phyloP scores from a whole-genome alignment of 2,329 filamentous ascomycete species.

The Gnomoniopsis sp. region DNA sequence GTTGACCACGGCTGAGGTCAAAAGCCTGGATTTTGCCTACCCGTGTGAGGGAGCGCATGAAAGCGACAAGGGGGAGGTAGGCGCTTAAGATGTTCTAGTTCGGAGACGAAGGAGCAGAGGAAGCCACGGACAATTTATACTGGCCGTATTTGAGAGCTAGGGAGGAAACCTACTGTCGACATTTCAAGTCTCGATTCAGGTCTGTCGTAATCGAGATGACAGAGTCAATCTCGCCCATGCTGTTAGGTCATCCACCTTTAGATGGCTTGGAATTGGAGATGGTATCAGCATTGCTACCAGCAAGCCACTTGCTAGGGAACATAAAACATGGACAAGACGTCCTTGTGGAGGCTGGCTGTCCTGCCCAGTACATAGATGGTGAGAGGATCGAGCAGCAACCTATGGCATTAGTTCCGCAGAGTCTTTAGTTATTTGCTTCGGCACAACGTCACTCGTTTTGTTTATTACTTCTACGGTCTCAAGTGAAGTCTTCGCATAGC shows the following conservation, averaged over 20 bases:
- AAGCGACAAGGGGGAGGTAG: not conserved
- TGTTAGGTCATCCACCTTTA: not conserved
- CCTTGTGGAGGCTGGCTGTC: not conserved
- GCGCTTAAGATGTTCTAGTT: not conserved
- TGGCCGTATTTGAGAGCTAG: not conserved
- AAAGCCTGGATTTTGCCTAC: not conserved
- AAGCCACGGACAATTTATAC: not conserved
- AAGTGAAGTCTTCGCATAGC: no score
- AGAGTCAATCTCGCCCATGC: not conserved
- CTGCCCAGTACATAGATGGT: not conserved
- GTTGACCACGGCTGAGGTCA: not conserved
- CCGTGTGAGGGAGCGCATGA: not conserved
- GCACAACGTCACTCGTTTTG: constrained; percentile 2
- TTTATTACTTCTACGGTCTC: not conserved
- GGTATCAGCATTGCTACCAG: not conserved
- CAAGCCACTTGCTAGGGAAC: not conserved
- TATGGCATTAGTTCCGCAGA: not conserved
- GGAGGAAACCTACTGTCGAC: not conserved
- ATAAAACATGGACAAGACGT: not conserved
- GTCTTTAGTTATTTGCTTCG: constrained; percentile 1
- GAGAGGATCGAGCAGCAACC: not conserved
- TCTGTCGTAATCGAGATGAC: not conserved
- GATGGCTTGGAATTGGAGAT: not conserved
- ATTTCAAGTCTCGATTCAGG: not conserved
- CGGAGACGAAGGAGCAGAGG: not conserved